A percentile compares a stretch with the other conserved stretches of the same genome.
phyloP scores from a whole-genome alignment of 2,329 filamentous ascomycete species.

The Aspergillus piperis region DNA sequence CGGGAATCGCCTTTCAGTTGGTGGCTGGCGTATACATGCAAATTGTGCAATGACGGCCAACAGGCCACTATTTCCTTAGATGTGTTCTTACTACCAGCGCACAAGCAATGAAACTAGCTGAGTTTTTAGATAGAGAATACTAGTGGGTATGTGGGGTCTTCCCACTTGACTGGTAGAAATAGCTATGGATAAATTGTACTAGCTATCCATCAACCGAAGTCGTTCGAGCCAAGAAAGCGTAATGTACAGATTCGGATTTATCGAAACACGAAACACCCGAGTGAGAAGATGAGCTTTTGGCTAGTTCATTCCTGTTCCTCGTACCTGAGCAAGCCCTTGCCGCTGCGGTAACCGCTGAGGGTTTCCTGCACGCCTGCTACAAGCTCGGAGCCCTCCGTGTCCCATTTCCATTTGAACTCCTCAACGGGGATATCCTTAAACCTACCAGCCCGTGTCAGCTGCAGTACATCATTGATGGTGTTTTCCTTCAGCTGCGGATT shows the following conservation, averaged over 20 bases:
- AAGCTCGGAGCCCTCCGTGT: slow-evolving; percentile 70
- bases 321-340: slow-evolving; percentile 90
- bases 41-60: not conserved
- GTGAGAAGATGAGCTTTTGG: not conserved
- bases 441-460: slow-evolving; percentile 70
- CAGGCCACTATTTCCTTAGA: not conserved
- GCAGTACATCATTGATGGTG: slow-evolving; percentile 83
- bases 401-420: slow-evolving; percentile 78
- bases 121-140: not conserved
- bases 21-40: not conserved
- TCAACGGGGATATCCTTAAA: slow-evolving; percentile 85
- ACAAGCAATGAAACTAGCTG: not conserved
- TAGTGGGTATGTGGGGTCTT: not conserved
- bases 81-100: not conserved
- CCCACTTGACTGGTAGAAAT: too few species aligned
- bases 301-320: slow-evolving; percentile 45
- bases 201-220: not conserved
- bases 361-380: slow-evolving; percentile 78
- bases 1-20: not conserved
- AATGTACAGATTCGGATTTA: not conserved
- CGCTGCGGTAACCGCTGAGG: slow-evolving; percentile 77
- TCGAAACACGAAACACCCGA: not conserved
- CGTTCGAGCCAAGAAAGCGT: not conserved
- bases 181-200: not conserved
- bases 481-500: slow-evolving; percentile 72